These are phyloP conservation scores for Basidiobolus heterosporus DNA, from an alignment of 371 early-diverging fungal species.

Conservation along the genomic window DNA sequence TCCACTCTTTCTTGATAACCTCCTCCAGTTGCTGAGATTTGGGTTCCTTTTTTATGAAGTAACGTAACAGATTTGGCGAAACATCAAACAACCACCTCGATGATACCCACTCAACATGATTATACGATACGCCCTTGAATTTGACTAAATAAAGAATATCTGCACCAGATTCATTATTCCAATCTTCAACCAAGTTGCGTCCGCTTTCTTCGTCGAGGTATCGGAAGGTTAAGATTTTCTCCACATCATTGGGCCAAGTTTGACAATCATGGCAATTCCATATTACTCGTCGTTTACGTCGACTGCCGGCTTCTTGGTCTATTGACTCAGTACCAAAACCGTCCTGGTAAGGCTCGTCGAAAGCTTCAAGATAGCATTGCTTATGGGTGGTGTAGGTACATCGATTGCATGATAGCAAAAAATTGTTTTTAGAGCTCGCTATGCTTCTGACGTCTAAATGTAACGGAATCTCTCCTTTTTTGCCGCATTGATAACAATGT, in stretches of 20 bases:
- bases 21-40: constrained; percentile 1
- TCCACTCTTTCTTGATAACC: constrained; percentile 3
- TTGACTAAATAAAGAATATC: constrained; percentile 3
- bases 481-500: too few species aligned
- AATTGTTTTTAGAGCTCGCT: too few species aligned
- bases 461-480: too few species aligned
- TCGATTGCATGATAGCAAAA: too few species aligned
- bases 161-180: background rate
- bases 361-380: too few species aligned
- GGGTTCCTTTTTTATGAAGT: constrained; percentile 2
- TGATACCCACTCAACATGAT: constrained; percentile 8
- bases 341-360: too few species aligned
- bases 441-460: too few species aligned
- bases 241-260: constrained; percentile 2
- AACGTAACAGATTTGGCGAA: background rate
- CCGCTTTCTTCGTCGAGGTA: background rate
- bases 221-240: constrained; percentile 6
- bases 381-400: too few species aligned
- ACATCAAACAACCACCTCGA: constrained; percentile 1
- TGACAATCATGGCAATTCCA: constrained; percentile 5
- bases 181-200: background rate
- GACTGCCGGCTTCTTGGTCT: too few species aligned
- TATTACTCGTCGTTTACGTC: background rate
- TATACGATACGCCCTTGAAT: constrained; percentile 6
- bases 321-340: too few species aligned